A percentile compares a stretch with the other conserved stretches of the same genome.
Evolutionary conservation across 306 rosid genomes (phyloP).

Genomic region (Medicago lupulina): DNA sequence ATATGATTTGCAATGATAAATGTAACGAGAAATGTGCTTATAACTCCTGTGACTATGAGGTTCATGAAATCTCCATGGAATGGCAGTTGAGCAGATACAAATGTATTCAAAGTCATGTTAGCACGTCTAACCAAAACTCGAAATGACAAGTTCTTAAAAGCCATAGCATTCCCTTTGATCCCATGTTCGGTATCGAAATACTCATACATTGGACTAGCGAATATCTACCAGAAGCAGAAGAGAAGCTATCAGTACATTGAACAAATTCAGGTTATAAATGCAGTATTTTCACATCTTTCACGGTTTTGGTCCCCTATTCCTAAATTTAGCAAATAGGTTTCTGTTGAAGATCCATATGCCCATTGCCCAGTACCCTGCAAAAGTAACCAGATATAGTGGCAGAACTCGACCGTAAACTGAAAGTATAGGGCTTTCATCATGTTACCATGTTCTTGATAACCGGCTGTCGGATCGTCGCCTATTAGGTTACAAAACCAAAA

Average conservation of each 20-base stretch:
- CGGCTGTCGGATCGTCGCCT: conserved; percentile 94
- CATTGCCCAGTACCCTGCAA: conserved; percentile 97
- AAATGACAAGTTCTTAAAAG: conserved; percentile 64
- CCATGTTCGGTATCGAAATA: conserved; percentile 78
- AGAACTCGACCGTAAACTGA: conserved; percentile 79
- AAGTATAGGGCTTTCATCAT: conserved; percentile 67
- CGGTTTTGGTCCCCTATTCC: no score
- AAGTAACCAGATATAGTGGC: conserved; percentile 82
- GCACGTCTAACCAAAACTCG: conserved; percentile 79
- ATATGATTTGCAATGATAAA: no score
- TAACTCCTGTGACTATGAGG: no score
- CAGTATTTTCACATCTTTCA: not conserved
- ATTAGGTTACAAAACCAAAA: conserved; percentile 40
- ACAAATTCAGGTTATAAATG: conserved; percentile 14
- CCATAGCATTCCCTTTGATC: conserved; percentile 73
- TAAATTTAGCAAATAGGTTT: conserved; percentile 75
- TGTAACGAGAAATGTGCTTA: no score
- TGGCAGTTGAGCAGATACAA: no score
- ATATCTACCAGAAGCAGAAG: no score
- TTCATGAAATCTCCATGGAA: no score
- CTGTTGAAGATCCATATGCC: conserved; percentile 89
- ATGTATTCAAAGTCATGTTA: conserved; percentile 64
- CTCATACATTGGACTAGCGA: no score
- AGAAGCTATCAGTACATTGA: no score
- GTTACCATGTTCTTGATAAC: conserved; percentile 88